A percentile compares a stretch with the other conserved stretches of the same genome.
Conservation (phyloP, 2,329 filamentous ascomycete genomes). For the Fusarium multiceps region DNA sequence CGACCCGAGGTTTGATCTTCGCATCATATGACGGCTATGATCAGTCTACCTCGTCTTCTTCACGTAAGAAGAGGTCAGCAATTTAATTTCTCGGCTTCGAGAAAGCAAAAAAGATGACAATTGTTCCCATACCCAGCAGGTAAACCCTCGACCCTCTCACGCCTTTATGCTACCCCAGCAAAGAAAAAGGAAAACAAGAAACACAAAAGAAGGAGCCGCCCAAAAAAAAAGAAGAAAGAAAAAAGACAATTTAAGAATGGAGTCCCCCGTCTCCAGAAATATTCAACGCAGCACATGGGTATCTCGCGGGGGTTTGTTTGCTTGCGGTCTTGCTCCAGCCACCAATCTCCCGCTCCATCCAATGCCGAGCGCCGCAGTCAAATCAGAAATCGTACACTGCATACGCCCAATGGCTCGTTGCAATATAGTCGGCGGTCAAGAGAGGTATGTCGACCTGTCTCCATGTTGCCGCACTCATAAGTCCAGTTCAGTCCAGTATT, state of each 20-base stretch:
- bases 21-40: constrained; percentile 37
- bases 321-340: constrained; percentile 43
- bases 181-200: constrained; percentile 25
- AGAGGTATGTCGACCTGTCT: constrained; percentile 32
- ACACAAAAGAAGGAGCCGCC: constrained; percentile 25
- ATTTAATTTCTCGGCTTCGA: constrained; percentile 45
- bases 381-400: constrained; percentile 45
- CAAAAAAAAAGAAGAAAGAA: constrained; percentile 32
- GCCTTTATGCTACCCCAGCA: constrained; percentile 34
- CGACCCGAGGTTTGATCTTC: constrained; percentile 37
- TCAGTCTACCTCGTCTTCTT: constrained; percentile 22
- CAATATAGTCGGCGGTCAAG: constrained; percentile 34
- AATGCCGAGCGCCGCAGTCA: constrained; percentile 41
- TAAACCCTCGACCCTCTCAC: constrained; percentile 30
- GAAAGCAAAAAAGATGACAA: constrained; percentile 35
- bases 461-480: constrained; percentile 24
- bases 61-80: constrained; percentile 32
- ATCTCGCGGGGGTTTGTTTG: constrained; percentile 47
- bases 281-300: constrained; percentile 45
- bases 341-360: constrained; percentile 46
- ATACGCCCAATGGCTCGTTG: constrained; percentile 43
- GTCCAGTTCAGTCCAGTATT: constrained; percentile 14
- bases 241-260: constrained; percentile 42
- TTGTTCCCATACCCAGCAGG: constrained; percentile 34
- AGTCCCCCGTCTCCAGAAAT: constrained; percentile 47